Evolutionary conservation across 768 basidiomycete genomes (phyloP).

Genomic region (Multifurca ochricompacta): DNA sequence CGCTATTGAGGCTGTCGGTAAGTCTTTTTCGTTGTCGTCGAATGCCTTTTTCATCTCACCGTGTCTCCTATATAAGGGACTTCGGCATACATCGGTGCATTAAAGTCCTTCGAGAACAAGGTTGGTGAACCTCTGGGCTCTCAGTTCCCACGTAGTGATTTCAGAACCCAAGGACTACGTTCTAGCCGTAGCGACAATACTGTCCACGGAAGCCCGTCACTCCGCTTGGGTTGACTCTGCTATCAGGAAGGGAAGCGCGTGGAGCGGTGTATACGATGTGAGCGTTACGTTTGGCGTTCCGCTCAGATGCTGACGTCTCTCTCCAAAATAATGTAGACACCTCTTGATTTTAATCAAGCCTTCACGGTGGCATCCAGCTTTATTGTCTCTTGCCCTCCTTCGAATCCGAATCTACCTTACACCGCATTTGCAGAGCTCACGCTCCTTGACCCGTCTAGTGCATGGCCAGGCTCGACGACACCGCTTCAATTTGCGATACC

Average conservation of each 20-base stretch:
- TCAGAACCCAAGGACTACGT: slow-evolving; percentile 30
- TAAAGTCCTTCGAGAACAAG: slow-evolving; percentile 38
- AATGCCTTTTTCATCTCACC: neutral
- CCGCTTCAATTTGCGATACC: slow-evolving; percentile 7
- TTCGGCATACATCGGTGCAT: slow-evolving; percentile 52
- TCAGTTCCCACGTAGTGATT: neutral
- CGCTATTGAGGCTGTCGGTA: slow-evolving; percentile 46
- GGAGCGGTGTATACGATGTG: slow-evolving; percentile 51
- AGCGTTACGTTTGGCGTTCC: slow-evolving; percentile 20
- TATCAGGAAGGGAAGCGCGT: slow-evolving; percentile 40
- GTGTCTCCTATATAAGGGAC: slow-evolving; percentile 16
- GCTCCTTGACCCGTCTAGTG: slow-evolving; percentile 21
- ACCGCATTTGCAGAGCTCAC: slow-evolving; percentile 45
- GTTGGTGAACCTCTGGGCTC: slow-evolving; percentile 29
- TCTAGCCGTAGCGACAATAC: slow-evolving; percentile 49
- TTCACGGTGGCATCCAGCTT: slow-evolving; percentile 36
- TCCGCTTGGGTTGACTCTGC: slow-evolving; percentile 53
- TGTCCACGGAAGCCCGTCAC: slow-evolving; percentile 55
- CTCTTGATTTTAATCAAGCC: slow-evolving; percentile 35
- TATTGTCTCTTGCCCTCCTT: slow-evolving; percentile 44
- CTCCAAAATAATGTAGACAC: slow-evolving; percentile 29
- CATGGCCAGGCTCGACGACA: slow-evolving; percentile 11
- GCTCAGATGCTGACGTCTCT: slow-evolving; percentile 28
- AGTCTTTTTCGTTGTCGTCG: neutral
- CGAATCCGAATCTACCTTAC: slow-evolving; percentile 43